Evolutionary conservation across 176 grass and related monocot species (phyloP), one percentile per base, ranked within the genome.

Genomic region (Zea mays): DNA sequence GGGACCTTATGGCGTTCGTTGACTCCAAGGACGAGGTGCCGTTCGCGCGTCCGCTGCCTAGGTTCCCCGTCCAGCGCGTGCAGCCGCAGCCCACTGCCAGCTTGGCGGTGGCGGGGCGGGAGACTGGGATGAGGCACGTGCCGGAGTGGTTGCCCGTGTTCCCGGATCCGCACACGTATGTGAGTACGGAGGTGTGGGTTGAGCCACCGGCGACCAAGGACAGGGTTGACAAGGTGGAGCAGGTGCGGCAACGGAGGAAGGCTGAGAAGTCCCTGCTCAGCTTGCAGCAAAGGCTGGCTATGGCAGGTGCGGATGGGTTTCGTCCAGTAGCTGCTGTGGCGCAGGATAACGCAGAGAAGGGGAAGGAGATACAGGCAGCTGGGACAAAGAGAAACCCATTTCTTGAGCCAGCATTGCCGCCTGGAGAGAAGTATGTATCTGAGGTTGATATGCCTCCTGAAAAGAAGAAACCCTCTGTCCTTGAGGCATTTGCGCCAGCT

Each of bases 201-300:
- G 71, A 99, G 67, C 81, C 77, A 47, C 69, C 80, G 43, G 65
- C 50, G 2, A 58, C 86, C 13, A 82, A 86, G 58, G 79, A 75
- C 5, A 69, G 64, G 75, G 83, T 85, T 10, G 92, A 88, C 46
- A 86, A 88, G 77, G 62, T 88, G 44, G 88, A 92, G 68, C 82
- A 83, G 66, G 71, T 72, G 34, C 81, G 88, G 62, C 90, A 95
- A 67, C 75, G 81, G 39, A 81, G 83, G 76, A 97, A 97, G 87
- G 87, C 89, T 6, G 90, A 96, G 85, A 90, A 83, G 64, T 87
- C 92, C 34, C 85, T 90, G 68, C 85, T 99, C 65, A 90, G 90
- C 75, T 87, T 96, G 73, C 90, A 90, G 70, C 79, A 79, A 47
- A 73, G 90, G 35, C 65, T 99, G 65, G 88, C 92, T 8, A 82